Evolutionary conservation across 2,329 filamentous ascomycete species (phyloP), one percentile per base, ranked within the genome.

Genomic region (Aschersonia sp.): DNA sequence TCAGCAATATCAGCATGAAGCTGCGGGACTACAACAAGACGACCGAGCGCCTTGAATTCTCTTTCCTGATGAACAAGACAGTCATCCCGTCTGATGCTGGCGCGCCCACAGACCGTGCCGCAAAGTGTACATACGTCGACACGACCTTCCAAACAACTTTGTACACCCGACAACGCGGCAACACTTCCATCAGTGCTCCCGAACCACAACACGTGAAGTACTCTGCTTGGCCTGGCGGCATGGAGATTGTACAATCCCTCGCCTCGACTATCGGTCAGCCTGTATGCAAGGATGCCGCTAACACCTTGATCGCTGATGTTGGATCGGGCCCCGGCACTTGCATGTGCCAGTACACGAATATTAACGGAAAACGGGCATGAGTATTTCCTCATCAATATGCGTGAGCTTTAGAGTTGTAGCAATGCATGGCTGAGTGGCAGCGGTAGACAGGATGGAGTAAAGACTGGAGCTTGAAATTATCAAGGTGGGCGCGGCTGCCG

Each of bases 11-110:
- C 40, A 61, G 69, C 1, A 61, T 84, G 41, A 65, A 65, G 0
- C 61, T 80, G 42, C 50, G 74, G 30, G 72, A 77, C 50, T 55
- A 59, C 5, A 69, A 70, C 32, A 61, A 67, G 30, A 57, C 65
- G 32, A 67, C 68, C 6, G 78, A 84, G 56, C 71, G 76, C 5
- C 75, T 81, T 50, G 66, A 66, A 6, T 84, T 85, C 61, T 69
- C 68, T 40, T 71, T 78, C 42, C 62, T 62, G 0, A 67, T 74
- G 51, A 61, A 71, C 30, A 79, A 78, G 55, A 66, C 65, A 0
- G 73, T 80, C 12, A 67, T 70, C 2, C 74, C 79, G 4, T 62
- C 62, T 1, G 60, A 61, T 5, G 59, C 64, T 29, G 55, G 77
- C 3, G 68, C 70, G 0, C 53, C 55, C 4, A 59, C 65, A 45